phyloP scores from a whole-genome alignment of 768 basidiomycete genomes.

The Lactarius hatsudake region DNA sequence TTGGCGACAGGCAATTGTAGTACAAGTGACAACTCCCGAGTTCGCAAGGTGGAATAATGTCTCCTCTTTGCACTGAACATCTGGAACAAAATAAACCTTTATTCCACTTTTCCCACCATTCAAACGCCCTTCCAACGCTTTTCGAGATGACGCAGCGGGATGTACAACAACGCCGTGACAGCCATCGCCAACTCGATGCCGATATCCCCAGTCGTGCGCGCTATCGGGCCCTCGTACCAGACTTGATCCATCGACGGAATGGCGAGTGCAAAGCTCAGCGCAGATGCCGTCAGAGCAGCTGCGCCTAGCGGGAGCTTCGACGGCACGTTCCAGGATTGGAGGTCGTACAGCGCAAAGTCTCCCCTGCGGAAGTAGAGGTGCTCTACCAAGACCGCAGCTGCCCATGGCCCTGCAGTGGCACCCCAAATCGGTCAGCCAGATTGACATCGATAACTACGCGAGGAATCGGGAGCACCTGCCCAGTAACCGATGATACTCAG shows the following conservation, averaged over 20 bases:
- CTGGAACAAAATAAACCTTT: background rate
- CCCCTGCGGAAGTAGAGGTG: constrained; percentile 62
- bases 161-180: constrained; percentile 47
- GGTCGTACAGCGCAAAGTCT: constrained; percentile 48
- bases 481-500: constrained; percentile 59
- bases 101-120: background rate
- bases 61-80: background rate
- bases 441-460: background rate
- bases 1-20: no score
- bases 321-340: constrained; percentile 53
- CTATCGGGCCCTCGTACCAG: constrained; percentile 72
- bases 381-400: constrained; percentile 58
- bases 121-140: constrained; percentile 15
- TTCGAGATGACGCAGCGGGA: constrained; percentile 48
- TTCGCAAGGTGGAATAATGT: background rate
- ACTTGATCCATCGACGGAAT: constrained; percentile 69
- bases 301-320: constrained; percentile 56
- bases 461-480: constrained; percentile 28
- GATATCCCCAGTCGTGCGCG: constrained; percentile 61
- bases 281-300: constrained; percentile 54
- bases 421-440: constrained; percentile 50
- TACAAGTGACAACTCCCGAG: no score
- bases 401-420: constrained; percentile 42
- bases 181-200: constrained; percentile 62
- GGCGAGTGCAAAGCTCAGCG: constrained; percentile 52